Evolutionary conservation across 2,329 filamentous ascomycete species (phyloP), one percentile per base, ranked within the genome.

Genomic region (Talaromyces albobiverticillius): DNA sequence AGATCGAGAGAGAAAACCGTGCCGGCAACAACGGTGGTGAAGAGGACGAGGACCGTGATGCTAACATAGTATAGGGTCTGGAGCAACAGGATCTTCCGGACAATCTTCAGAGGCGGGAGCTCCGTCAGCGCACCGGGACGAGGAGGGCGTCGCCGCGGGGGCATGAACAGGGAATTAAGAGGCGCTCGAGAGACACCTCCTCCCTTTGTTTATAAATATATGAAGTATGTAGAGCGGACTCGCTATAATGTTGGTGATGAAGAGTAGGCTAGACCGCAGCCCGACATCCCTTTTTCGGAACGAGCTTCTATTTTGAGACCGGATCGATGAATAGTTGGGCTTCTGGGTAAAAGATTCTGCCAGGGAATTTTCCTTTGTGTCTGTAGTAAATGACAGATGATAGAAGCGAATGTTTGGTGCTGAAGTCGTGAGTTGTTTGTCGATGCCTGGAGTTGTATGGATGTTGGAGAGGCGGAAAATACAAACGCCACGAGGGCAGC

Each of bases 11-110:
- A 79, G 56, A 87, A 82, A 16, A 78, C 74, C 49, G 79, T 78
- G 16, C 86, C 86, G 9, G 84, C 83, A 43, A 87, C 84, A 26
- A 88, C 71, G 2, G 83, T 83, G 3, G 83, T 86, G 71, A 88
- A 89, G 47, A 87, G 67, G 54, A 88, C 86, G 54, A 89, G 76
- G 22, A 81, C 68, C 18, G 80, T 79, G 5, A 83, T 84, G 61
- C 77, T 79, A 57, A 71, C 73, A 76, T 89, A 89, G 73, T 86
- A 88, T 58, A 80, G 79, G 41, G 80, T 64, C 66, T 89, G 86
- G 5, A 89, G 78, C 40, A 86, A 64, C 55, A 83, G 59, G 63
- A 89, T 89, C 70, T 88, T 85, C 46, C 79, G 79, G 57, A 87
- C 71, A 69, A 89, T 88, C 65, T 83, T 83, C 56, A 84, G 76